These are phyloP conservation scores for Phytophthora aleatoria DNA, from an alignment of 352 stramenopile genomes.

Conservation along the genomic window DNA sequence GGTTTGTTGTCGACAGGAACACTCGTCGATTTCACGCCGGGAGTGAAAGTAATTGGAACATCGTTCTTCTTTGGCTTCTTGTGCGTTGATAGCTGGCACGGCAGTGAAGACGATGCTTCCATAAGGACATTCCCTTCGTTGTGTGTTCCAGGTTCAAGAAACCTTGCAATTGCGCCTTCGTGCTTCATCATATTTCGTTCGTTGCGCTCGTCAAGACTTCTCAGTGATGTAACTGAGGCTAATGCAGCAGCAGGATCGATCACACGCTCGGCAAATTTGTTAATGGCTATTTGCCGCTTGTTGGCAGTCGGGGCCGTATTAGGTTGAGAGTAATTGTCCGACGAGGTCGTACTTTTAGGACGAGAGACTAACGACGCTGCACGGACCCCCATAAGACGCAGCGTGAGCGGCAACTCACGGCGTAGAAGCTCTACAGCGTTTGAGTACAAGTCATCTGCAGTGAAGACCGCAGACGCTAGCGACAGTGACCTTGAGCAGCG, in stretches of 20 bases:
- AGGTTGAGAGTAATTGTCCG: constrained; percentile 5
- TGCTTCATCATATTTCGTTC: constrained; percentile 1
- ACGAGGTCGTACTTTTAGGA: constrained; percentile 9
- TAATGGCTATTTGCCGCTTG: constrained; percentile 55
- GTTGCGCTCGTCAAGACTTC: constrained; percentile 4
- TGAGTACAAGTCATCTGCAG: constrained; percentile 50
- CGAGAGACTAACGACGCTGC: constrained; percentile 50
- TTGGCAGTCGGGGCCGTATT: constrained; percentile 13
- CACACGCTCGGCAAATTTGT: constrained; percentile 41
- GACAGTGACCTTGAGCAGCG: constrained; percentile 61
- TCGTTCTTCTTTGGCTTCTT: constrained; percentile 16
- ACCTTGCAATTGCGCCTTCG: neutral
- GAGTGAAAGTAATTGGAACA: constrained; percentile 7
- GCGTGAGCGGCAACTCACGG: constrained; percentile 68
- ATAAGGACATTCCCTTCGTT: neutral
- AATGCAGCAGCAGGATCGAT: constrained; percentile 9
- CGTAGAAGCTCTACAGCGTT: constrained; percentile 54
- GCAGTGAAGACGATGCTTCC: neutral
- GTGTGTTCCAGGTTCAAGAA: neutral
- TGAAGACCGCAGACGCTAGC: constrained; percentile 43
- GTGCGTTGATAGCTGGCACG: neutral
- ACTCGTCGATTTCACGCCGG: constrained; percentile 4
- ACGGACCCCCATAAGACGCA: constrained; percentile 71
- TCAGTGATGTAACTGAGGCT: constrained; percentile 1
- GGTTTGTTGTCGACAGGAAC: constrained; percentile 28